Base-by-base conservation (phyloP, 257 asterid genomes). In the Nicotiana tabacum region DNA sequence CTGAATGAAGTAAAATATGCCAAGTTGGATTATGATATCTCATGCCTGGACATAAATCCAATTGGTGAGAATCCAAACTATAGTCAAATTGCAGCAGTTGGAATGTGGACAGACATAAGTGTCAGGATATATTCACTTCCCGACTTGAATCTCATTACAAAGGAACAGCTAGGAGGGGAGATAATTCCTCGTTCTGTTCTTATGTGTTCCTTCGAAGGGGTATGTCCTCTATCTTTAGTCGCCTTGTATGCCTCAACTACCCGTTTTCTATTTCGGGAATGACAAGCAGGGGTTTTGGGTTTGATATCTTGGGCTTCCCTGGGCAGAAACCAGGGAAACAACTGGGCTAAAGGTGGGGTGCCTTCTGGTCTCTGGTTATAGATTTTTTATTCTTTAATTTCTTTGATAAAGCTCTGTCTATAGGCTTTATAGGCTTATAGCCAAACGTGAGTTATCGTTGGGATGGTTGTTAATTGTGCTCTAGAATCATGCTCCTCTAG, bases 71-170 rank as follows among this genome's bases (percentile, higher is more conserved):
- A 90, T 92, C 92, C 94, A 86, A 92, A 90, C 83, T 77, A 86
- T 77, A 93, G 99, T 89, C 90, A 87, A 84, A 91, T 94, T 32
- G 99, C 98, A 84, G 99, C 97, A 8, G 99, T 96, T 82, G 99
- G 99, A 35, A 94, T 94, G 99, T 96, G 99, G 99, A 94, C 94
- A n/a, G 99, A 94, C 90, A 94, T 94, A 83, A 96, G 98, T 85
- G 91, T 91, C 77, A 85, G 92, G 67, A 87, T 83, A 32, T 88
- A 80, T 82, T 96, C 98, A 51, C 98, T 96, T 87, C 99, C 99
- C 1, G 98, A 93, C 78, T 81, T 96, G 90, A 94, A 90, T 87
- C 94, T 90, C 84, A 81, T 96, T 39, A 96, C 92, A 21, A 96
- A 91, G 93, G 99, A 93, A 90, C 91, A 69, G 78, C 89, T 96